These are phyloP conservation scores for Phytophthora sp. DNA, from an alignment of 352 stramenopile genomes.

Conservation along the genomic window DNA sequence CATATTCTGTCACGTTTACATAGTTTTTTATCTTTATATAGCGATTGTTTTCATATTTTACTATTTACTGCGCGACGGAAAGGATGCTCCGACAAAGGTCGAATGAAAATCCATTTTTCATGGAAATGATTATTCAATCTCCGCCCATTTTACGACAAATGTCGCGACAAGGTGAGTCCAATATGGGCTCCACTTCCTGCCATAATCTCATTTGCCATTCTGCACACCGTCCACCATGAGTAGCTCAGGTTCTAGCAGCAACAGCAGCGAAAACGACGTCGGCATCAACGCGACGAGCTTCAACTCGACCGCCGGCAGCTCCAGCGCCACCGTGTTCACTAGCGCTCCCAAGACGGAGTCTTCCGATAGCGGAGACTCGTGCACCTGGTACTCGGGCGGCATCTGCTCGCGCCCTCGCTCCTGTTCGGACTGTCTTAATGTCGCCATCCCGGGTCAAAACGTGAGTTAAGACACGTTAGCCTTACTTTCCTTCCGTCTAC, in stretches of 20 bases:
- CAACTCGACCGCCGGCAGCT: neutral
- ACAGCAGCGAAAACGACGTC: constrained; percentile 16
- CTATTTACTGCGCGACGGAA: neutral
- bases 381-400: constrained; percentile 39
- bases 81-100: neutral
- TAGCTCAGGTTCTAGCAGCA: constrained; percentile 9
- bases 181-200: constrained; percentile 10
- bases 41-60: neutral
- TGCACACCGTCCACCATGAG: constrained; percentile 18
- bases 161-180: no score
- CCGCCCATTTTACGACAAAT: constrained; percentile 18
- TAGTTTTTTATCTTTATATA: neutral
- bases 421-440: constrained; percentile 48
- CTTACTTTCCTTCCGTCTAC: constrained; percentile 1
- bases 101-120: constrained; percentile 20
- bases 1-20: neutral
- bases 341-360: constrained; percentile 25
- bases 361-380: constrained; percentile 35
- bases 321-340: constrained; percentile 22
- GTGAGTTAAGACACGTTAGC: constrained; percentile 25
- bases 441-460: constrained; percentile 32
- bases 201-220: constrained; percentile 30
- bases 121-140: constrained; percentile 22
- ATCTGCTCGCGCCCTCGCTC: constrained; percentile 39
- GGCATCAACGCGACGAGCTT: constrained; percentile 20